Conservation (phyloP, 345 rosid species). For the Murraya paniculata region DNA sequence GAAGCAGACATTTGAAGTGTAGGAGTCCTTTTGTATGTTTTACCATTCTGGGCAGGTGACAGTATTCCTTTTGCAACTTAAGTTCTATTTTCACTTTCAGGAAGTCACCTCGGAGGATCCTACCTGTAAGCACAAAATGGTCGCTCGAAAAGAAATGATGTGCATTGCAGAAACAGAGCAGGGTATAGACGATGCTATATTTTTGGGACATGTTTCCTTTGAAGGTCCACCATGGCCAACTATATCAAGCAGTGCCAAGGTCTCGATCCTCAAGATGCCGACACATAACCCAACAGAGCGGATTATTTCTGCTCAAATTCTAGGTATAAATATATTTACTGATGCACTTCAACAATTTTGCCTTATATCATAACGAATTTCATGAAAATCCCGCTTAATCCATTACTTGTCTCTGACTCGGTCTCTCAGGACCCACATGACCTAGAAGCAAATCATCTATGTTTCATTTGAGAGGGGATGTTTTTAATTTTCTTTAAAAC, state of each 20-base stretch:
- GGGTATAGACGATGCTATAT: slow-evolving; percentile 72
- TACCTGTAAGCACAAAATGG: not conserved
- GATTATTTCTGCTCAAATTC: slow-evolving; percentile 66
- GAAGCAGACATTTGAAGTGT: slow-evolving; percentile 86
- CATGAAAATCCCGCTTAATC: not conserved
- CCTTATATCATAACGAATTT: no score
- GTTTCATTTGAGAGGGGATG: no score
- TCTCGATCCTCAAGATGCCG: slow-evolving; percentile 66
- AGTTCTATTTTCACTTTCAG: not conserved
- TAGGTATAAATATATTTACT: slow-evolving; percentile 36
- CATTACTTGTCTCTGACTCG: slow-evolving; percentile 25
- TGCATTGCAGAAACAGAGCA: slow-evolving; percentile 59
- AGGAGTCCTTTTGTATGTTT: slow-evolving; percentile 69
- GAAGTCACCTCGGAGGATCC: not conserved
- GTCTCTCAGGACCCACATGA: no score
- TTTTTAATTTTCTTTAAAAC: no score
- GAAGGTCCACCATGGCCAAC: slow-evolving; percentile 72
- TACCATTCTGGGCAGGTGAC: slow-evolving; percentile 93
- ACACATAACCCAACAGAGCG: slow-evolving; percentile 63
- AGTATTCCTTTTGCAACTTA: not conserved
- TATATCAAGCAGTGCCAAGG: slow-evolving; percentile 74
- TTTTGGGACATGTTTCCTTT: slow-evolving; percentile 72
- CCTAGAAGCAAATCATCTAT: no score
- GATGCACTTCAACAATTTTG: not conserved
- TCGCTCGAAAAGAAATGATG: not conserved